Percentiles rank a stretch among this genome's conserved stretches.
Conservation (phyloP, 2,329 filamentous ascomycete species). For the Cladorrhinum sp. region DNA sequence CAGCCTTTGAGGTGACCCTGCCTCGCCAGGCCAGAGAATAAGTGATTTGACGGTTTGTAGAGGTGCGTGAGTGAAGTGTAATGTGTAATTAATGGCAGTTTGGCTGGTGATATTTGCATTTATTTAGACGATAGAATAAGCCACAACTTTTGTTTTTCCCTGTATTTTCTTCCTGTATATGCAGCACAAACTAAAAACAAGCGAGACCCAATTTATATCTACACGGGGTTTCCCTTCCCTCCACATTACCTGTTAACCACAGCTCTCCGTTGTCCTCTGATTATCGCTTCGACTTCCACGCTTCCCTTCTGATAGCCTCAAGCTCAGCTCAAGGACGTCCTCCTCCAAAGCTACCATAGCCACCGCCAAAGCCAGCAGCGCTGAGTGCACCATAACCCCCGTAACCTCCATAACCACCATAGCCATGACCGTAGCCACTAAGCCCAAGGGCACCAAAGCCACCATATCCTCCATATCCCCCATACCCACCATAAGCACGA, state of each 20-base stretch:
- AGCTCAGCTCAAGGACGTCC: not conserved
- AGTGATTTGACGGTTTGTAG: not conserved
- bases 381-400: not conserved
- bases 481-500: not conserved
- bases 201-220: no score
- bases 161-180: no score
- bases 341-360: not conserved
- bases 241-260: no score
- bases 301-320: not conserved
- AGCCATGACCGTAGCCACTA: not conserved
- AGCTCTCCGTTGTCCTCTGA: no score
- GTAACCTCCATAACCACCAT: not conserved
- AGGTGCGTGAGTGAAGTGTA: not conserved
- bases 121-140: no score
- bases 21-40: not conserved
- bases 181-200: no score
- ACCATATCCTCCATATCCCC: not conserved
- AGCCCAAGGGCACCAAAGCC: not conserved
- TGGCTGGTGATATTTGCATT: no score
- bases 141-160: no score
- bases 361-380: not conserved
- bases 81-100: no score
- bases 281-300: no score
- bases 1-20: not conserved
- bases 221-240: no score